These are phyloP conservation scores for Coprinopsis marcescibilis DNA, from an alignment of 768 basidiomycete species.

Conservation along the genomic window DNA sequence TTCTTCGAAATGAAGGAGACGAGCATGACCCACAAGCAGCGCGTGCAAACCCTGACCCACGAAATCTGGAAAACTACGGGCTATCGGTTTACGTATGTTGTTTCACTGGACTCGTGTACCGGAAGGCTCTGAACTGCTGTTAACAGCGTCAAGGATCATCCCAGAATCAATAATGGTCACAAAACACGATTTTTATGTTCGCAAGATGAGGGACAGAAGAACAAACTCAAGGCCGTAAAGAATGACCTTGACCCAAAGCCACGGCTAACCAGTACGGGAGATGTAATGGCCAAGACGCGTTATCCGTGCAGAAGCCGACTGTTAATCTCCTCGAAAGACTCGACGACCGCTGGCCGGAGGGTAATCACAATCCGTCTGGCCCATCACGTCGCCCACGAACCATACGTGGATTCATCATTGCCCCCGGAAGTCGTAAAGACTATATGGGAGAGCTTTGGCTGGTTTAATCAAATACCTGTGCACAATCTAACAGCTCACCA, in stretches of 20 bases:
- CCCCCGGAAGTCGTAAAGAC: constrained; percentile 32
- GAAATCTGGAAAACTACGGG: constrained; percentile 46
- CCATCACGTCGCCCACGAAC: constrained; percentile 38
- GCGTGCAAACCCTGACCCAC: constrained; percentile 34
- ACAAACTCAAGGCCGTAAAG: constrained; percentile 27
- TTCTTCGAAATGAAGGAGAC: constrained; percentile 28
- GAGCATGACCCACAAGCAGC: constrained; percentile 32
- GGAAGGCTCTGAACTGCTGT: constrained; percentile 1
- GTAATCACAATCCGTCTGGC: constrained; percentile 38
- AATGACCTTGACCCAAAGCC: constrained; percentile 28
- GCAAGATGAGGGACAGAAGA: constrained; percentile 41
- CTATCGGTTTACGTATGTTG: constrained; percentile 40
- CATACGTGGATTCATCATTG: constrained; percentile 34
- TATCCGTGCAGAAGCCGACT: constrained; percentile 42
- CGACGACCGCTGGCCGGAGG: constrained; percentile 16
- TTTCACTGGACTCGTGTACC: constrained; percentile 3
- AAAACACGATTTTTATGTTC: constrained; percentile 49
- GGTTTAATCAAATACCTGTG: constrained; percentile 12
- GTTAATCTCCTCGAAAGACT: constrained; percentile 39
- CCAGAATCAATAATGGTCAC: constrained; percentile 38
- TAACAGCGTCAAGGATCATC: constrained; percentile 44
- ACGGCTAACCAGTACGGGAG: constrained; percentile 31
- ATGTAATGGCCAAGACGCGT: constrained; percentile 33
- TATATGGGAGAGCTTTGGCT: constrained; percentile 28
- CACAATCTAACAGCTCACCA: too few relatives aligned